Conservation (phyloP, 2,329 filamentous ascomycete species). For the Cladosporium sp. region DNA sequence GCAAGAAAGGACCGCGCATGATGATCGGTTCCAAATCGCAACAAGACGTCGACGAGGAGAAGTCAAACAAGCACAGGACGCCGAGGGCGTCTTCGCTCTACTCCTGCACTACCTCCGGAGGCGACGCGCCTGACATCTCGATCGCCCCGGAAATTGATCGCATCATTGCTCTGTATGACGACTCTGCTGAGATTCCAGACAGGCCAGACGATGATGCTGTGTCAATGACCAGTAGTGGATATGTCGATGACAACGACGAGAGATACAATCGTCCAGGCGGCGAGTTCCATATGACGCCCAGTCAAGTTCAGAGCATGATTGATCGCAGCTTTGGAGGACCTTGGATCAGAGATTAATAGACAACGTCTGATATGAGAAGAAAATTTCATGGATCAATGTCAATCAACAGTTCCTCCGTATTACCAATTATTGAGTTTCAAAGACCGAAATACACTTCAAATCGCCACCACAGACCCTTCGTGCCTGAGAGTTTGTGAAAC, state of each 20-base stretch:
- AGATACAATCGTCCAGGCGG: too few species aligned
- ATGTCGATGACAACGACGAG: too few species aligned
- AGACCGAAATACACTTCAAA: too few species aligned
- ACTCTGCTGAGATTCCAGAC: neutral
- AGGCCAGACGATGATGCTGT: too few species aligned
- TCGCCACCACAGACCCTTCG: too few species aligned
- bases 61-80: neutral
- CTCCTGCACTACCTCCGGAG: neutral
- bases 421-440: too few species aligned
- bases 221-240: too few species aligned
- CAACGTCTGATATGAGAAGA: too few species aligned
- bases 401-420: too few species aligned
- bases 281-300: neutral
- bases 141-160: conserved; percentile 2
- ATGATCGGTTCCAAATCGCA: neutral
- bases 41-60: neutral
- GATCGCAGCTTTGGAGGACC: neutral
- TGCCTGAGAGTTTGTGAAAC: too few species aligned
- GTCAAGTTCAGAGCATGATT: neutral
- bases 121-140: neutral
- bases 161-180: conserved; percentile 13
- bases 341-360: too few species aligned
- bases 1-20: neutral
- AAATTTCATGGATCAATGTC: too few species aligned
- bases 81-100: neutral